Evolutionary conservation across 2,329 filamentous ascomycete genomes (phyloP), one percentile per base, ranked within the genome.

Genomic region (Tolypocladium ovalisporum): DNA sequence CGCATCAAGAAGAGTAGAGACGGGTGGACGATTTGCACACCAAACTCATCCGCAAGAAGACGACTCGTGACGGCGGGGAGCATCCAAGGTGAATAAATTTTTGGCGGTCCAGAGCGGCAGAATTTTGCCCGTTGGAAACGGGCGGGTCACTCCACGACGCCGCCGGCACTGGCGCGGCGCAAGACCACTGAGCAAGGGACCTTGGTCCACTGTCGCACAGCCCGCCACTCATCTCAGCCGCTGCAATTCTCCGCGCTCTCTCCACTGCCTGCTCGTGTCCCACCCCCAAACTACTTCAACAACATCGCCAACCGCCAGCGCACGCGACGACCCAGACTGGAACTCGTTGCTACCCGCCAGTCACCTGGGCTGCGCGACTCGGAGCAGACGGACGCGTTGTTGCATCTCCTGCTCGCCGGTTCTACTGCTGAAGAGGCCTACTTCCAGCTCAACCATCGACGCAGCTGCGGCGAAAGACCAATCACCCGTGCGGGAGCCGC

Each of bases 91-190:
- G 62, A 69, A 65, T 61, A 71, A 70, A 64, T 74, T 74, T 78
- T 78, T 76, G 68, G 76, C 75, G 76, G 76, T 77, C 63, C 63
- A 55, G 36, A 27, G 39, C 57, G 75, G 76, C 76, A 79, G 71
- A 75, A 75, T 68, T 67, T 67, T 66, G 17, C 47, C 19, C 9
- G 10, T 9, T n/a, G 19, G 19, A 12, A 19, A 6, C 15, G 47
- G 27, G 47, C 17, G 27, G 47, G 47, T 51, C 47, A n/a, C 47
- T 29, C 39, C 15, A n/a, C 8, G 13, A 13, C 40, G 40, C 22
- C 17, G 40, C 40, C 22, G 24, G 22, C 40, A 44, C 15, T 37
- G 15, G 36, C 36, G 15, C 36, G 13, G 9, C 35, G 35, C 15
- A 37, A 6, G 35, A 37, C 10, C 15, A 34, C 32, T 34, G 32